Evolutionary conservation across 1,139 yeast genomes (phyloP).

Genomic region (Scheffersomyces illinoinensis): DNA sequence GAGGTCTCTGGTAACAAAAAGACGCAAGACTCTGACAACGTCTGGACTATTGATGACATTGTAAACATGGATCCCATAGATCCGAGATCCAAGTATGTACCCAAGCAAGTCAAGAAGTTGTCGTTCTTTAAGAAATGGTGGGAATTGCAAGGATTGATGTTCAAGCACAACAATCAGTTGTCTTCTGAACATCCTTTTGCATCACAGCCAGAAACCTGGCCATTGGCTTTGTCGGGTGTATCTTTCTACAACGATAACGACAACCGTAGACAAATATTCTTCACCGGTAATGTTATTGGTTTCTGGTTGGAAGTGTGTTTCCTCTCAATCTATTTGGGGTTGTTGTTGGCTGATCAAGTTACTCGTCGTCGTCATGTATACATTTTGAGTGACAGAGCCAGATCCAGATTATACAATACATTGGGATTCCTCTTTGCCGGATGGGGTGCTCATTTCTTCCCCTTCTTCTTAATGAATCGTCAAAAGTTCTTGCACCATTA

Average conservation of each 20-base stretch:
- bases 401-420: conserved; percentile 76
- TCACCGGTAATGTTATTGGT: conserved; percentile 86
- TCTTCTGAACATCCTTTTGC: conserved; percentile 95
- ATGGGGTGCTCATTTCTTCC: conserved; percentile 87
- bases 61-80: conserved; percentile 56
- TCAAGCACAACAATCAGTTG: conserved; percentile 85
- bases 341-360: conserved; percentile 69
- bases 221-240: conserved; percentile 87
- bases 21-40: conserved; percentile 61
- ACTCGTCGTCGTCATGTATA: conserved; percentile 70
- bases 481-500: conserved; percentile 95
- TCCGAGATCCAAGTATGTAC: conserved; percentile 57
- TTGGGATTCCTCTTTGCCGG: conserved; percentile 84
- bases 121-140: conserved; percentile 86
- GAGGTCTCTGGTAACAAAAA: conserved; percentile 96
- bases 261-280: conserved; percentile 72
- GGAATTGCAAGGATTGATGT: conserved; percentile 88
- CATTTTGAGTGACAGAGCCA: conserved; percentile 60
- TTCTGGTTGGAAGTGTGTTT: conserved; percentile 85
- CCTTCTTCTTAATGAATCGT: conserved; percentile 89
- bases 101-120: conserved; percentile 56
- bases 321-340: conserved; percentile 64
- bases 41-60: conserved; percentile 80
- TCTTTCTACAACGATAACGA: conserved; percentile 90
- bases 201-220: conserved; percentile 92